These are phyloP conservation scores for Sphaceloma murrayae DNA, from an alignment of 2,329 filamentous ascomycete genomes.

Conservation along the genomic window DNA sequence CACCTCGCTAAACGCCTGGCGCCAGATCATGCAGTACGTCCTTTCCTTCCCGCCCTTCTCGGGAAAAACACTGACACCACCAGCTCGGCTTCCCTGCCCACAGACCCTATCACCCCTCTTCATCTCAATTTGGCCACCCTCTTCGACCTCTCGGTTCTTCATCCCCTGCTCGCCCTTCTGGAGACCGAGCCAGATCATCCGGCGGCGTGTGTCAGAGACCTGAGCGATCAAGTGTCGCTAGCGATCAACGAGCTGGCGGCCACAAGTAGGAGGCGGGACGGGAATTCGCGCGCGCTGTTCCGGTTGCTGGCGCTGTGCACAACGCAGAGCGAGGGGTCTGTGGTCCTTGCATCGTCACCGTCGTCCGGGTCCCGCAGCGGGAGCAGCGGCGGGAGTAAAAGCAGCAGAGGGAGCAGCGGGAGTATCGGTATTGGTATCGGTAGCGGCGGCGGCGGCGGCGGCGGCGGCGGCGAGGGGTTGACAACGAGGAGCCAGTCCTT, in stretches of 20 bases:
- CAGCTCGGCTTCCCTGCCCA: too few relatives aligned
- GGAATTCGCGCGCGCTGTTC: conserved; percentile 1
- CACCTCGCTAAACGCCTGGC: conserved; percentile 1
- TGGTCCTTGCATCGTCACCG: too few relatives aligned
- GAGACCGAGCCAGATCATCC: not conserved
- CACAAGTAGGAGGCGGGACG: not conserved
- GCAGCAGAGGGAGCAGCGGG: too few relatives aligned
- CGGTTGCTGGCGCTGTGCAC: not conserved
- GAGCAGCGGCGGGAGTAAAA: too few relatives aligned
- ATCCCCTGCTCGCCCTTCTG: conserved; percentile 1
- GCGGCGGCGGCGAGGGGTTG: too few relatives aligned
- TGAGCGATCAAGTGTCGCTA: not conserved
- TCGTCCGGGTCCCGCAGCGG: too few relatives aligned
- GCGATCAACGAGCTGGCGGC: not conserved
- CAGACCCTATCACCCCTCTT: too few relatives aligned
- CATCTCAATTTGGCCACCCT: not conserved
- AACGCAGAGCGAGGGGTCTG: not conserved
- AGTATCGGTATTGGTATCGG: too few relatives aligned
- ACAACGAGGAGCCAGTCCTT: not conserved
- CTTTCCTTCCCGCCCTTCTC: too few relatives aligned
- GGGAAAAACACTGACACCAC: not conserved
- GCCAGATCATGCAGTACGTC: conserved; percentile 1
- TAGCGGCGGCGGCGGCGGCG: too few relatives aligned
- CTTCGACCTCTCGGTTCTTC: conserved; percentile 1
- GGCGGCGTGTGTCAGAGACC: not conserved